These are phyloP conservation scores for Solanum tacnaense DNA, from an alignment of 257 asterid genomes.

Conservation along the genomic window DNA sequence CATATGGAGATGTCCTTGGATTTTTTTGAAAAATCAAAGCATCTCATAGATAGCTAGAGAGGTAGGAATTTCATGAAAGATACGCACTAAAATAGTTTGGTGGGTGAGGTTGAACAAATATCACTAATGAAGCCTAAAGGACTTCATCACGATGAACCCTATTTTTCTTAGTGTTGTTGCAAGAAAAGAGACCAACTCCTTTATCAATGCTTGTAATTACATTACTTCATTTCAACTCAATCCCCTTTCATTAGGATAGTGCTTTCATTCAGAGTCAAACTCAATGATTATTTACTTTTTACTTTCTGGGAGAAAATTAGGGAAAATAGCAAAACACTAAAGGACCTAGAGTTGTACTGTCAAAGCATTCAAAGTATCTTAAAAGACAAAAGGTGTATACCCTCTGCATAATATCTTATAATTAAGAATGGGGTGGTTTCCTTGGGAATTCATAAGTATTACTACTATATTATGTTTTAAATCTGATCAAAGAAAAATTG, in stretches of 20 bases:
- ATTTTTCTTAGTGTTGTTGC: not conserved
- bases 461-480: not conserved
- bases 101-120: slow-evolving; percentile 99
- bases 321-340: slow-evolving; percentile 44
- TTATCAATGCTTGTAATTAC: not conserved
- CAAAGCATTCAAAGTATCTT: slow-evolving; percentile 51
- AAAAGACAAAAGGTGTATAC: slow-evolving; percentile 47
- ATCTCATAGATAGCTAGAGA: not conserved
- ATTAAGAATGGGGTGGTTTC: not conserved
- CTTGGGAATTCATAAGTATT: not conserved
- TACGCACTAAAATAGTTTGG: not conserved
- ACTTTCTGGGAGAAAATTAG: slow-evolving; percentile 63
- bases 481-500: not conserved
- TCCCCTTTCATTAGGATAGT: not conserved
- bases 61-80: not conserved
- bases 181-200: not conserved
- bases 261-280: not conserved
- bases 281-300: not conserved
- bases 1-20: not conserved
- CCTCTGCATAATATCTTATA: not conserved
- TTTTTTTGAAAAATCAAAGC: not conserved
- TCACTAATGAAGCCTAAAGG: slow-evolving; percentile 96
- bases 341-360: slow-evolving; percentile 45
- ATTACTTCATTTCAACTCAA: not conserved
- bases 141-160: slow-evolving; percentile 84